Base-by-base conservation (phyloP, 2,329 filamentous ascomycete species). In the Diaporthe vaccinii region DNA sequence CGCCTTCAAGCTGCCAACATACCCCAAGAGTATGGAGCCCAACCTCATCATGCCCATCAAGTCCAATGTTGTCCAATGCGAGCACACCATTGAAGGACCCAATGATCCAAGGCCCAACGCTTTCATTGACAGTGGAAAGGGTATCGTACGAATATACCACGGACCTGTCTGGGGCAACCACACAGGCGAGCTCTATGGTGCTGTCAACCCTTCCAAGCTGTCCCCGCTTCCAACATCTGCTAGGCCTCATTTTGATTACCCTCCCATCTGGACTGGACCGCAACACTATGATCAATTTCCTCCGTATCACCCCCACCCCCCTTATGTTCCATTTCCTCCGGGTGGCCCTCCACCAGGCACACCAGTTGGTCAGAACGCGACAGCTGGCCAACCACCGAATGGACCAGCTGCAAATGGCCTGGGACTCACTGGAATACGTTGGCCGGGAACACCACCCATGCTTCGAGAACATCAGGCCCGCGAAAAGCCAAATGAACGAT, bases 71-170 rank as follows among this genome's bases (percentile, higher is more conserved):
- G 80, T 91, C 46, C 86, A 90, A 72, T 85, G 90, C 2, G 90
- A 92, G 79, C 88, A 91, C 76, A 85, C 89, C 3, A 82, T 91
- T 28, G 89, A 91, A 78, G 83, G 81, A 1, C 83, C 84, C 4
- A 82, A 86, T 58, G 90, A 91, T 76, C 90, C 90, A 12, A 84
- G 85, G 2, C 91, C 90, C 17, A 92, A 92, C 78, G 89, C 90
- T 57, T 92, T 89, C 79, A 89, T 88, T 78, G 90, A 92, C 78
- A 80, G 84, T n/a, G 83, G 85, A 61, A 85, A 86, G 76, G 87
- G 89, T 44, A 81, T 90, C 28, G 84, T 90, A 68, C 87, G 89
- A 20, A 86, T 91, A 36, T 92, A 92, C 77, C 88, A 92, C 77
- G 90, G 90, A 0, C 86, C 87, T 3, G 83, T 84, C 0, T 92